These are phyloP conservation scores for Russula brevipes DNA, from an alignment of 768 basidiomycete genomes.

Conservation along the genomic window DNA sequence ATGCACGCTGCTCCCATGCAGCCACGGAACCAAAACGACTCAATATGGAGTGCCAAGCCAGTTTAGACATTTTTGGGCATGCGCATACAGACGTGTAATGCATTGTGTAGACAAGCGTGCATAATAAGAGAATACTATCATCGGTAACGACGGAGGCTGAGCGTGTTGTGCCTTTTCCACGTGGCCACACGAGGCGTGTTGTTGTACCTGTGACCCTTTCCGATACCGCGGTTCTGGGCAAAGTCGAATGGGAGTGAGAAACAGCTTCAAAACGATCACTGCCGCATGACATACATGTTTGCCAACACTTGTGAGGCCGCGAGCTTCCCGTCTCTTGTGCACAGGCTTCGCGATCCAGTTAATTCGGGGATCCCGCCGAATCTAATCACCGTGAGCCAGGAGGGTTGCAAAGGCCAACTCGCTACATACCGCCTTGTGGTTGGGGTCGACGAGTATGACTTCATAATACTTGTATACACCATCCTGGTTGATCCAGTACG, in stretches of 20 bases:
- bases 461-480: slow-evolving; percentile 99
- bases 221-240: slow-evolving; percentile 86
- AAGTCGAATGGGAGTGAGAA: not conserved
- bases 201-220: slow-evolving; percentile 94
- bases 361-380: slow-evolving; percentile 94
- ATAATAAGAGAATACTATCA: slow-evolving; percentile 36
- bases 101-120: not conserved
- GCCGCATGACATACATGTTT: slow-evolving; percentile 63
- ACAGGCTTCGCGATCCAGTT: slow-evolving; percentile 99
- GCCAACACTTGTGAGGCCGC: slow-evolving; percentile 94
- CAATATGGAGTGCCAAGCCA: not conserved
- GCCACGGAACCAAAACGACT: slow-evolving; percentile 10
- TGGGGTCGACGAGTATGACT: slow-evolving; percentile 96
- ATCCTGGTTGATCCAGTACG: slow-evolving; percentile 99
- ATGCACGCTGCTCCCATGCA: not conserved
- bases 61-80: slow-evolving; percentile 23
- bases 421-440: slow-evolving; percentile 79
- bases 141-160: slow-evolving; percentile 85
- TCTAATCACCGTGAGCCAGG: slow-evolving; percentile 39
- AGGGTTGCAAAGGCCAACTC: not conserved
- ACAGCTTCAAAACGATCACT: slow-evolving; percentile 7
- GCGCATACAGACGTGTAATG: slow-evolving; percentile 30
- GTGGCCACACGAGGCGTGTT: slow-evolving; percentile 85
- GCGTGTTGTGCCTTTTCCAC: slow-evolving; percentile 99
- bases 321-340: slow-evolving; percentile 97